Percentiles rank a stretch among this genome's conserved stretches.
Evolutionary conservation across 1,284 basidiomycete genomes (phyloP).

Genomic region (Cryptococcus depauperatus): DNA sequence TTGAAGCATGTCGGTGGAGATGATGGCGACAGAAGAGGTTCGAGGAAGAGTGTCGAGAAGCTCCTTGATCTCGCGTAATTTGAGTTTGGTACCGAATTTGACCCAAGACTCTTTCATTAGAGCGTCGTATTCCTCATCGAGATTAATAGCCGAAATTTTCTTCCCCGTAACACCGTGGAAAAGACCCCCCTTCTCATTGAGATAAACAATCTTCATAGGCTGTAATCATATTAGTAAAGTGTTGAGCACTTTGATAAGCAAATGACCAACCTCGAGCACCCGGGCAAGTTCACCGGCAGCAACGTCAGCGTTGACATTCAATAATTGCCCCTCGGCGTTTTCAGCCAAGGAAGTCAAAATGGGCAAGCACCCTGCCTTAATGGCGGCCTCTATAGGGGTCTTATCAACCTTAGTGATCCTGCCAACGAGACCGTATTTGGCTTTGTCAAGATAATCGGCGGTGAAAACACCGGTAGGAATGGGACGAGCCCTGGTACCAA

Average conservation of each 20-base stretch:
- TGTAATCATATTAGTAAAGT: conserved; percentile 1
- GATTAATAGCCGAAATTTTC: conserved; percentile 90
- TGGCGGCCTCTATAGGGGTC: conserved; percentile 86
- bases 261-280: conserved; percentile 65
- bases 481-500: conserved; percentile 87
- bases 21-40: conserved; percentile 96
- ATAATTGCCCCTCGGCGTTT: conserved; percentile 81
- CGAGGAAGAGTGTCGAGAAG: conserved; percentile 96
- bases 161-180: conserved; percentile 95
- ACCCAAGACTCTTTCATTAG: conserved; percentile 99
- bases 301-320: conserved; percentile 95
- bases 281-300: conserved; percentile 92
- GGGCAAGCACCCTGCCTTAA: conserved; percentile 84
- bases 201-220: conserved; percentile 97
- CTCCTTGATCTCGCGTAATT: conserved; percentile 98
- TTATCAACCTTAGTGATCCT: conserved; percentile 90
- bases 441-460: conserved; percentile 85
- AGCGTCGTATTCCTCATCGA: conserved; percentile 97
- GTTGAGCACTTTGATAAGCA: neutral
- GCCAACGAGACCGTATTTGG: conserved; percentile 90
- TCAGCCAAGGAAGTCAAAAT: conserved; percentile 89
- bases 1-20: conserved; percentile 85
- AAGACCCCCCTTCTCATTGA: conserved; percentile 97
- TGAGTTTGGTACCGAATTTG: conserved; percentile 98
- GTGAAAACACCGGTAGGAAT: conserved; percentile 94